Evolutionary conservation across 1,284 basidiomycete species (phyloP), one percentile per base, ranked within the genome.

Genomic region (Schizophyllum amplum): DNA sequence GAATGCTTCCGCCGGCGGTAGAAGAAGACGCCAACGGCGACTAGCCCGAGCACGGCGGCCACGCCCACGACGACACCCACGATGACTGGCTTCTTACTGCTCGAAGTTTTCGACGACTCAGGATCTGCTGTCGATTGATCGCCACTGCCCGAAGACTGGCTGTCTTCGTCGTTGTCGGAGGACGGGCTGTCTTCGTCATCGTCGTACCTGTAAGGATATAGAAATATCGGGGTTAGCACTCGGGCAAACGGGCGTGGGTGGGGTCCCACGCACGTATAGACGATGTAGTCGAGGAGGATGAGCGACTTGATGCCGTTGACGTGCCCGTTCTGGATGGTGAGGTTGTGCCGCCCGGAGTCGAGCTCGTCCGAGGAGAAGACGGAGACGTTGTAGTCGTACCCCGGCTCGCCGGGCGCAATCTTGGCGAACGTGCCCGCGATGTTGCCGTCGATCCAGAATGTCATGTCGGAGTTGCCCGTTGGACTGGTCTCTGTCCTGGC

Each of bases 371-470:
- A 58, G 20, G 55, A 24, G 50, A 53, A 74, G 20, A 75, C 71
- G 11, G 62, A 63, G 20, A 69, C 64, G 56, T 66, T 57, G 59
- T 71, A 71, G 21, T 68, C 60, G 60, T 65, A 71, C 0, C 61
- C 63, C 6, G 61, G 46, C 51, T 54, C 57, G 1, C 60, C 65
- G 9, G 62, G 57, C 1, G 70, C 63, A 5, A 50, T 22, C 47
- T 64, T 61, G 2, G 26, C 21, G 56, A 68, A 75, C 0, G 60
- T 53, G 24, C 68, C 72, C 0, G 63, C 65, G 1, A 55, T 47
- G n/a, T 65, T 57, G n/a, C 65, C 68, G 57, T 75, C 72, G 50
- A 75, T 63, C 51, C 61, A 67, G 63, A 76, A 76, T 0, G 65
- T 65, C 65, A 75, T 67, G 60, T 72, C 67, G 4, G 68, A 66